Evolutionary conservation across 495 filamentous ascomycete genomes (phyloP).

Genomic region (Neurospora hispaniola): DNA sequence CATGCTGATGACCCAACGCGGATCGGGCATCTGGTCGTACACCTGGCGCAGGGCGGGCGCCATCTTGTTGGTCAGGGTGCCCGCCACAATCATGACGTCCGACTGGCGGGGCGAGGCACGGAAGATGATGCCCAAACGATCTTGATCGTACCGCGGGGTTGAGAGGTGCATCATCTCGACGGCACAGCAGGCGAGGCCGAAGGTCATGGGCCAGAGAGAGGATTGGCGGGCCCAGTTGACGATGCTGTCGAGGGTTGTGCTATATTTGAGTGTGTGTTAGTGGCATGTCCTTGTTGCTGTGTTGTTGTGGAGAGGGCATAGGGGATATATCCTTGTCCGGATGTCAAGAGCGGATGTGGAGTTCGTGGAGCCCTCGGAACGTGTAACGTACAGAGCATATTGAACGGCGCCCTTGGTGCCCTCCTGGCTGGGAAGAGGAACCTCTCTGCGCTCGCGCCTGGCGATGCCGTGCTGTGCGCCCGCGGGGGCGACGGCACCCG

Average conservation of each 20-base stretch:
- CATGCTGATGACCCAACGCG: constrained; percentile 87
- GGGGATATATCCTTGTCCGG: neutral
- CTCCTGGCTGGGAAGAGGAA: constrained; percentile 82
- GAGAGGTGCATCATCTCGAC: constrained; percentile 99
- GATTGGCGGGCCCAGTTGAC: constrained; percentile 91
- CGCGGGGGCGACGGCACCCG: constrained; percentile 30
- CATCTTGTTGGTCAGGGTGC: constrained; percentile 97
- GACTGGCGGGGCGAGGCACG: constrained; percentile 89
- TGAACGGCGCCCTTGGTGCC: constrained; percentile 90
- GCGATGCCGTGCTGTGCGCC: constrained; percentile 25
- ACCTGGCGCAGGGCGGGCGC: constrained; percentile 88
- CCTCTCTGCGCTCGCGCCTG: constrained; percentile 49
- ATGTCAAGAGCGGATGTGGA: neutral
- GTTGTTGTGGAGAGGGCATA: neutral
- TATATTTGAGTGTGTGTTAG: constrained; percentile 22
- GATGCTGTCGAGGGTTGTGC: constrained; percentile 84
- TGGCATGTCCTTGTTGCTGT: neutral
- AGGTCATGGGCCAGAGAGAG: constrained; percentile 96
- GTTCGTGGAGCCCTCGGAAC: neutral
- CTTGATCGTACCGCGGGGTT: constrained; percentile 91
- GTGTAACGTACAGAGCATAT: constrained; percentile 77
- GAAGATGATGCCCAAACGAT: constrained; percentile 94
- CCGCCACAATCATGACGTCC: constrained; percentile 97
- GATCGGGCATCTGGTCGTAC: constrained; percentile 97
- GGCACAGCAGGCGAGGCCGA: constrained; percentile 93